A percentile compares a stretch with the other conserved stretches of the same genome.
Conservation (phyloP, 768 basidiomycete genomes). For the Mycena maculata region DNA sequence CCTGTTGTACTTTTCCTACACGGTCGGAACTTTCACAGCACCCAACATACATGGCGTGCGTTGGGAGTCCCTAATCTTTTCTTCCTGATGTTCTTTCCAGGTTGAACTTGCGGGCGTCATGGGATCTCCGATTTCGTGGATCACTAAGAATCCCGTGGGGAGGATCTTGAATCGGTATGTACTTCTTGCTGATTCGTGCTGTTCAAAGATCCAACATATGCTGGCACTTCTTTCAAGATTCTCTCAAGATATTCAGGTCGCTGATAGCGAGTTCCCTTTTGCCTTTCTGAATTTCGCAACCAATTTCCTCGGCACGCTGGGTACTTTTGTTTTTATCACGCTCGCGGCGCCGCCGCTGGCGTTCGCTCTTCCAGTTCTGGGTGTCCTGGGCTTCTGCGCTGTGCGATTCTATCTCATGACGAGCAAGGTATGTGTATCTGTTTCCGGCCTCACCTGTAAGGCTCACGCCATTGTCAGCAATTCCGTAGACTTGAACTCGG, state of each 20-base stretch:
- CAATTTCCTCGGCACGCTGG: conserved; percentile 1
- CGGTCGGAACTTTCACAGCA: conserved; percentile 10
- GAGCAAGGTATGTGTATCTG: conserved; percentile 28
- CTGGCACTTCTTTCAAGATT: conserved; percentile 8
- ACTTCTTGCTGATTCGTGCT: too few relatives aligned
- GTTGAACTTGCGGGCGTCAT: conserved; percentile 20
- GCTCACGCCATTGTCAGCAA: conserved; percentile 14
- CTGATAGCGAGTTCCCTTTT: conserved; percentile 26
- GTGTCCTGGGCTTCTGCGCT: conserved; percentile 2
- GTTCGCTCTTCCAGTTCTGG: conserved; percentile 15
- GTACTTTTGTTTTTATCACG: conserved; percentile 23
- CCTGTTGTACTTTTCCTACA: conserved; percentile 5
- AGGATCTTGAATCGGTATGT: conserved; percentile 30
- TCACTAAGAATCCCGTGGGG: conserved; percentile 24
- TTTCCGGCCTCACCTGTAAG: not conserved
- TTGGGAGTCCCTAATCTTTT: not conserved
- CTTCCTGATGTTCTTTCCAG: not conserved
- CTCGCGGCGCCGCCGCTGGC: conserved; percentile 24
- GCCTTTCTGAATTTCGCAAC: conserved; percentile 18
- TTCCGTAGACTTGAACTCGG: conserved; percentile 25
- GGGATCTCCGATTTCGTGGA: conserved; percentile 27
- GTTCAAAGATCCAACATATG: not conserved
- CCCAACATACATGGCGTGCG: conserved; percentile 16
- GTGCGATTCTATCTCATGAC: conserved; percentile 27
- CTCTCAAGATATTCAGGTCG: conserved; percentile 28